Percentiles rank a stretch among this genome's conserved stretches.
phyloP scores from a whole-genome alignment of 1,139 yeast genomes.

The Taphrina pruni region DNA sequence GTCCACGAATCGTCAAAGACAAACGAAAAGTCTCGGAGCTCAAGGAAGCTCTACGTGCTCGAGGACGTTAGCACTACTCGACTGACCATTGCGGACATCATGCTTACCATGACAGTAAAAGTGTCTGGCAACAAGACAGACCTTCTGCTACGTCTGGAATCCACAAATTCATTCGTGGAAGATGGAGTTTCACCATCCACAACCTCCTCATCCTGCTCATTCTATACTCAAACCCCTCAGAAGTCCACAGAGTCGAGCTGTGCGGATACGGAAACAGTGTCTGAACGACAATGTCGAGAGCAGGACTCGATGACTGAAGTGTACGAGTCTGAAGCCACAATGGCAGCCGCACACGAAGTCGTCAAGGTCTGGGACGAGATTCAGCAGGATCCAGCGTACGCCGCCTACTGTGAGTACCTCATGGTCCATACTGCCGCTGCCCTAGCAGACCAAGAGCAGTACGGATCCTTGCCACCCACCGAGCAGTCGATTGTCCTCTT shows the following conservation, averaged over 20 bases:
- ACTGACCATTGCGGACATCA: background rate
- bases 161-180: background rate
- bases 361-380: constrained; percentile 14
- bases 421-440: constrained; percentile 1
- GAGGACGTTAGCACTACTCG: background rate
- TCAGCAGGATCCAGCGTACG: constrained; percentile 12
- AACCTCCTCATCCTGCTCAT: background rate
- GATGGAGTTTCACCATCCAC: background rate
- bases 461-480: background rate
- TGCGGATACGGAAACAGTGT: background rate
- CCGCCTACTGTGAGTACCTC: constrained; percentile 5
- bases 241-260: background rate
- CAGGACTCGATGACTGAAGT: background rate
- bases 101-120: constrained; percentile 5
- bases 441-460: background rate
- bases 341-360: background rate
- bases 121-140: constrained; percentile 14
- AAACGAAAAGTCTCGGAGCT: constrained; percentile 4
- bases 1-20: background rate
- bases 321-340: background rate
- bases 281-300: background rate
- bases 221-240: background rate
- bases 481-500: background rate
- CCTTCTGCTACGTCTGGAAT: background rate
- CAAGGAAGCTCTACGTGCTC: constrained; percentile 16